Evolutionary conservation across 1,139 yeast species (phyloP), one percentile per base, ranked within the genome.

Genomic region (Magnusiomyces tetraspermus): DNA sequence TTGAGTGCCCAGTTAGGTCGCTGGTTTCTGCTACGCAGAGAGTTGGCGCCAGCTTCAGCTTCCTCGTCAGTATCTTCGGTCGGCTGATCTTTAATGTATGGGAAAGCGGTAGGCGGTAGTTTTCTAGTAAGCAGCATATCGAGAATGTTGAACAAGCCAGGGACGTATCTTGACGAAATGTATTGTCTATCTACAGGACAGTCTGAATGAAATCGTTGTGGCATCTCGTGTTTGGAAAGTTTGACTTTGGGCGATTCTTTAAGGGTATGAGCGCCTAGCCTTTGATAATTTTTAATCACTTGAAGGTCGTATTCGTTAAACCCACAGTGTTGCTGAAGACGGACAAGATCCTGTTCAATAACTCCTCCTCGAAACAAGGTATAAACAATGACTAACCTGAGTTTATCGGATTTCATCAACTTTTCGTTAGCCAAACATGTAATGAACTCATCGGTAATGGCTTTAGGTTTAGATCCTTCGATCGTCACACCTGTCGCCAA

Each of bases 361-460:
- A 92, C 72, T 0, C 99, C 98, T 3, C 94, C 92, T 59, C 97
- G 76, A 67, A 82, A 85, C 41, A 89, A 68, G 1, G 90, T 85
- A 67, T 92, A 92, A 3, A 85, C 71, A 31, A 87, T 72, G n/a
- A 92, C 77, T 46, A 86, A 73, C 57, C 98, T 77, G 58, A 88
- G 74, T 63, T 87, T 87, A 61, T 88, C 94, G 48, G 77, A 75
- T 23, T 75, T 72, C 26, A 71, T 73, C 50, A 80, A 71, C 8
- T 43, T 49, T 51, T 76, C 72, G 58, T 82, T 69, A 23, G 79
- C 78, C 42, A 90, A 71, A 38, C 82, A 65, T 3, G 72, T 75
- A 31, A 92, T 73, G 56, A 90, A 71, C 48, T 79, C 82, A 53
- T 83, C 86, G 46, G 89, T 83, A 19, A 89, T 70, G 46, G 77